These are phyloP conservation scores for Chondrus crispus DNA, from an alignment of 23 red algal genomes.

Conservation along the genomic window DNA sequence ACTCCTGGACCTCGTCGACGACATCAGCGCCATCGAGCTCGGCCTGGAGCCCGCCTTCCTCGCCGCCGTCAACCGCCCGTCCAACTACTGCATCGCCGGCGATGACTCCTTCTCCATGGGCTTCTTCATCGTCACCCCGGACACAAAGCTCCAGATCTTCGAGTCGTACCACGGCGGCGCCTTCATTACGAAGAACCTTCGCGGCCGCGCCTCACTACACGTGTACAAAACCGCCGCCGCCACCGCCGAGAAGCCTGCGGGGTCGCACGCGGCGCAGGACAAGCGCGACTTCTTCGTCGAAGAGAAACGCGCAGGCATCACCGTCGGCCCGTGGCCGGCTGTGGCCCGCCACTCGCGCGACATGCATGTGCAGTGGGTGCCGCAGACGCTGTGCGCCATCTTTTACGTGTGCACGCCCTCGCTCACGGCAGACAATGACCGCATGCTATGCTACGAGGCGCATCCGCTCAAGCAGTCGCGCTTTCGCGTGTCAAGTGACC, in stretches of 20 bases:
- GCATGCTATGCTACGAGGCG: background rate
- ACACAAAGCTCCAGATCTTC: constrained; percentile 24
- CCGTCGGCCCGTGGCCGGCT: constrained; percentile 47
- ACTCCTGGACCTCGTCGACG: constrained; percentile 17
- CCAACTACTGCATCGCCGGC: constrained; percentile 35
- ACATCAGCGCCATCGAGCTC: constrained; percentile 16
- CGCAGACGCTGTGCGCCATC: constrained; percentile 29
- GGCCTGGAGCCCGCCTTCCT: constrained; percentile 25
- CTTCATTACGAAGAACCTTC: constrained; percentile 20
- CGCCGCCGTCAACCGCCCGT: background rate
- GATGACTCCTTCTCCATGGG: constrained; percentile 38
- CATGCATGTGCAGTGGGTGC: constrained; percentile 37
- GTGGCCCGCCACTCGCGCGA: background rate
- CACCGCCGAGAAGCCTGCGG: background rate
- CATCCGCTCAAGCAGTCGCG: background rate
- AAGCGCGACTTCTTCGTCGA: background rate
- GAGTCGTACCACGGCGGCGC: background rate
- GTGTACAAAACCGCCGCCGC: background rate
- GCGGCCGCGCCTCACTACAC: constrained; percentile 18
- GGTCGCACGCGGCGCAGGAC: background rate
- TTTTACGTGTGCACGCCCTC: constrained; percentile 24
- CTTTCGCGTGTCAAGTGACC: background rate
- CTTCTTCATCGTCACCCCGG: constrained; percentile 22
- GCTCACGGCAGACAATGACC: background rate
- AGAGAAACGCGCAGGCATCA: constrained; percentile 18